A percentile compares a stretch with the other conserved stretches of the same genome.
These are phyloP conservation scores for Naganishia liquefaciens DNA, from an alignment of 1,284 basidiomycete genomes.

Conservation along the genomic window DNA sequence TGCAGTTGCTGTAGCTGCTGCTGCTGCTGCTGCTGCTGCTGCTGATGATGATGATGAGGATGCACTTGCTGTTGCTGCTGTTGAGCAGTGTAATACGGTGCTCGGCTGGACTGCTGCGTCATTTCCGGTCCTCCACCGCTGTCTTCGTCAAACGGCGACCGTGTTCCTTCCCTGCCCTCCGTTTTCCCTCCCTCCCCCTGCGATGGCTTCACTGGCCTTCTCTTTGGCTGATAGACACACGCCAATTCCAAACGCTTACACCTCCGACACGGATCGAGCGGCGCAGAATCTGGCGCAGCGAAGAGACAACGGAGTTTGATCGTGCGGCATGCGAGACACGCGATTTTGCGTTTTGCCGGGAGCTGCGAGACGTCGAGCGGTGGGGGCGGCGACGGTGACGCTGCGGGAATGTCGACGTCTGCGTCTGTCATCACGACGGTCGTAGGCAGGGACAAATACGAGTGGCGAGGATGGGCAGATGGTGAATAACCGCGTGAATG, in stretches of 20 bases:
- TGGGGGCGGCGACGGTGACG: neutral
- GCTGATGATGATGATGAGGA: too few relatives aligned
- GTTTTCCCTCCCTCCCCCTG: neutral
- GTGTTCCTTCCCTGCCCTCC: neutral
- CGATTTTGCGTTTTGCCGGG: slow-evolving; percentile 31
- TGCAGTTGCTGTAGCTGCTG: too few relatives aligned
- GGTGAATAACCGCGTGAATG: too few relatives aligned
- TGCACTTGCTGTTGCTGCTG: slow-evolving; percentile 10
- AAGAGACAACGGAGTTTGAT: slow-evolving; percentile 35
- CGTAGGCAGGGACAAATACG: neutral
- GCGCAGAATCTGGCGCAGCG: slow-evolving; percentile 26
- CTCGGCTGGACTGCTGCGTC: slow-evolving; percentile 7
- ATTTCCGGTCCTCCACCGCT: neutral
- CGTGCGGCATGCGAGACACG: slow-evolving; percentile 33
- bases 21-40: neutral
- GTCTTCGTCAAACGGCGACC: slow-evolving; percentile 4
- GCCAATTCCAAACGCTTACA: slow-evolving; percentile 27
- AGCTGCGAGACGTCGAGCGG: neutral
- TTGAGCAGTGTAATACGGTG: neutral
- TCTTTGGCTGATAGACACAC: slow-evolving; percentile 33
- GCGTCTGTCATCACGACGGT: neutral
- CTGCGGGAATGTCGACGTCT: neutral
- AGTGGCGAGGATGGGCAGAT: neutral
- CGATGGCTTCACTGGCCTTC: slow-evolving; percentile 27
- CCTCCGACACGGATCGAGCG: slow-evolving; percentile 31